phyloP scores from a whole-genome alignment of 768 basidiomycete genomes.

The Leccinum incarnatum region DNA sequence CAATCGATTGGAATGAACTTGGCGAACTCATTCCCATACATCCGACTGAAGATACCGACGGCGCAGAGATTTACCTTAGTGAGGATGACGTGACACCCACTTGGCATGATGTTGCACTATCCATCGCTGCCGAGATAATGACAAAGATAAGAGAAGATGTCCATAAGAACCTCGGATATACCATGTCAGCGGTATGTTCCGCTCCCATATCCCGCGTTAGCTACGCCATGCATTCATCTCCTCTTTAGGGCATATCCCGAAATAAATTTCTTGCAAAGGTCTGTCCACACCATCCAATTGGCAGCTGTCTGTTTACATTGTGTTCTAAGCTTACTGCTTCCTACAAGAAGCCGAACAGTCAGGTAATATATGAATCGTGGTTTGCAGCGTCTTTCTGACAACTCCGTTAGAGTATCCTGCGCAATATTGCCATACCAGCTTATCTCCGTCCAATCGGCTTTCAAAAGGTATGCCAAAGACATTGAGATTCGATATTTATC shows the following conservation, averaged over 20 bases:
- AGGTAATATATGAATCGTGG: constrained; percentile 44
- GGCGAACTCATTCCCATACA: constrained; percentile 64
- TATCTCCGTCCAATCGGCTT: constrained; percentile 87
- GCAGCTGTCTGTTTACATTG: constrained; percentile 1
- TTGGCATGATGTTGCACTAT: constrained; percentile 93
- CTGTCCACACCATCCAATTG: constrained; percentile 4
- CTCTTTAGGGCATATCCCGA: constrained; percentile 73
- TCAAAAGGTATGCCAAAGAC: constrained; percentile 57
- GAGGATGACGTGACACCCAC: constrained; percentile 43
- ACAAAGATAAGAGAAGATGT: constrained; percentile 68
- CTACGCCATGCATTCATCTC: not conserved
- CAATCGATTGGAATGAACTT: constrained; percentile 55
- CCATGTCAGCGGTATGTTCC: constrained; percentile 80
- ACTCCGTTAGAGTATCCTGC: constrained; percentile 66
- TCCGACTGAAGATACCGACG: constrained; percentile 28
- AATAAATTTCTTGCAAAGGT: constrained; percentile 97
- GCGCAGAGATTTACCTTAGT: constrained; percentile 8
- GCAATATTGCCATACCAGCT: constrained; percentile 77
- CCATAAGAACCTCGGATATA: constrained; percentile 74
- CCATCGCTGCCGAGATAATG: constrained; percentile 87
- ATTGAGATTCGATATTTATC: not conserved
- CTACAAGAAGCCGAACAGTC: constrained; percentile 86
- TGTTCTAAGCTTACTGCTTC: constrained; percentile 73
- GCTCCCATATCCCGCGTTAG: not conserved
- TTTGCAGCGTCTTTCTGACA: constrained; percentile 2